Base-by-base conservation (phyloP, 345 rosid genomes). In the Hypericum perforatum region DNA sequence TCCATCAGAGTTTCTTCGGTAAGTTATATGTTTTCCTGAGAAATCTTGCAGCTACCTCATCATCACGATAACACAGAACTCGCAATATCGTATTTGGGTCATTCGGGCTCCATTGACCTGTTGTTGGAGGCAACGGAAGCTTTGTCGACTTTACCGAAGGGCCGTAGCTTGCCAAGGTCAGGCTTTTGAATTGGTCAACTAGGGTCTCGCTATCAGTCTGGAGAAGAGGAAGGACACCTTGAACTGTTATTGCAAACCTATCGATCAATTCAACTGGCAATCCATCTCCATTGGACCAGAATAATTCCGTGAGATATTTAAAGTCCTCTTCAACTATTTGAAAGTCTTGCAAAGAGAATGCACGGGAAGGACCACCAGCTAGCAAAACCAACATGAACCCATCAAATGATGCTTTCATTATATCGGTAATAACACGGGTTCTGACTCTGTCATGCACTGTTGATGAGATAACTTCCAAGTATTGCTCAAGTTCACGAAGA, bases 121-220 rank as follows among this genome's bases (percentile, higher is more conserved):
- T 43, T 22, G 71, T 67, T 14, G 66, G 71, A 45, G 71, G 66
- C 62, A 67, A 13, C 44, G 71, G 71, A 32, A 61, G 82, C 68
- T 74, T 79, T n/a, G n/a, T n/a, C 47, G 92, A 85, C 77, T 80
- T 85, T 36, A 72, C 80, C 16, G 90, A 72, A 54, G 84, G 40
- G 52, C 92, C 90, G 6, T 61, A 61, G 10, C 52, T 44, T 16
- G 37, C 55, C 39, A 11, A 5, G 13, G 41, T 14, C 15, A 37
- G 41, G 38, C 41, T 52, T 37, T 11, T 52, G 41, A 52, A 52
- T 38, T 38, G 38, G 7, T 52, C 55, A 1, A 37, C 16, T 16
- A 52, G 39, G 41, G 42, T 5, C 14, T 52, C 55, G 8, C 16
- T 11, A 37, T 52, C 55, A 14, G 39, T 52, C 11, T 38, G 55